These are phyloP conservation scores for Polychytrium aggregatum DNA, from an alignment of 192 early-diverging fungal species.

Conservation along the genomic window DNA sequence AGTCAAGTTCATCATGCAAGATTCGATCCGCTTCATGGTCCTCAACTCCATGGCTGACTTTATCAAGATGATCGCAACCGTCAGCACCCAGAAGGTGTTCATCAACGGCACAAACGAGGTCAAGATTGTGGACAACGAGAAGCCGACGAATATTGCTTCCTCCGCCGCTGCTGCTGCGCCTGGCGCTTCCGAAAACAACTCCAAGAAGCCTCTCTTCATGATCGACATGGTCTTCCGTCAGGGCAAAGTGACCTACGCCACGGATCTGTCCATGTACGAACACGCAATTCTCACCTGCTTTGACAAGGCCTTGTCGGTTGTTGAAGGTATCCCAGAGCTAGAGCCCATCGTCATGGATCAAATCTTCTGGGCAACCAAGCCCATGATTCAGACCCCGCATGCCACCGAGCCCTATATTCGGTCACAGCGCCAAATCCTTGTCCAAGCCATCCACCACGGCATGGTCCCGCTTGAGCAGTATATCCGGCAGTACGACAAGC, in stretches of 20 bases:
- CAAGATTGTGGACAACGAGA: slow-evolving; percentile 26
- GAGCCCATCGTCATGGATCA: slow-evolving; percentile 47
- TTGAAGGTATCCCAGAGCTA: slow-evolving; percentile 43
- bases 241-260: slow-evolving; percentile 38
- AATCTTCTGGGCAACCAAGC: slow-evolving; percentile 50
- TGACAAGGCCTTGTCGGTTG: slow-evolving; percentile 38
- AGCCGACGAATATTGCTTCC: background rate
- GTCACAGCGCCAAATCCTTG: slow-evolving; percentile 19
- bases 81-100: slow-evolving; percentile 33
- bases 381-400: slow-evolving; percentile 38
- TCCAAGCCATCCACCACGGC: slow-evolving; percentile 19
- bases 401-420: slow-evolving; percentile 22
- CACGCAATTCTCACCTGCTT: slow-evolving; percentile 29
- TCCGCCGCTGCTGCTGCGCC: too few relatives aligned
- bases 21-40: slow-evolving; percentile 41
- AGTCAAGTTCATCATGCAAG: slow-evolving; percentile 56
- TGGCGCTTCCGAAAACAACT: too few relatives aligned
- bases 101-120: slow-evolving; percentile 45
- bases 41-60: slow-evolving; percentile 43
- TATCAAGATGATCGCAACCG: slow-evolving; percentile 26
- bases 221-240: slow-evolving; percentile 43
- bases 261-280: slow-evolving; percentile 31
- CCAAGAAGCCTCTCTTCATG: slow-evolving; percentile 35
- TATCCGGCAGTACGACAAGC: slow-evolving; percentile 34
- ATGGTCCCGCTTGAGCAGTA: slow-evolving; percentile 33